Evolutionary conservation across 352 stramenopile genomes (phyloP), one percentile per base, ranked within the genome.

Genomic region (Globisporangium yorkense): DNA sequence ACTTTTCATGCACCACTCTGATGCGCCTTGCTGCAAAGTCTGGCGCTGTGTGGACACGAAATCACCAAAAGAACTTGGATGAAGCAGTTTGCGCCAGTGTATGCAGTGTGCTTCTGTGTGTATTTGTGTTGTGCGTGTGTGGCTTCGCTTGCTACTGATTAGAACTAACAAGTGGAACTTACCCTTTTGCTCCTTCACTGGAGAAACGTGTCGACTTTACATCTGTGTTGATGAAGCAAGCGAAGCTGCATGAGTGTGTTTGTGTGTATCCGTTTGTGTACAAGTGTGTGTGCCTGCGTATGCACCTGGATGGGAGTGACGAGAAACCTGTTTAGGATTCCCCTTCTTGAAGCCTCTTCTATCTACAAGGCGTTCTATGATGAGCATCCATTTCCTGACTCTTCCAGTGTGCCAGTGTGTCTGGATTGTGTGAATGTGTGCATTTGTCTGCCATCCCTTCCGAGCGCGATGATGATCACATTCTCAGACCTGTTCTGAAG

Each of bases 191-290:
- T 86, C 76, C 73, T 72, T 75, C 57, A 57, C 56, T 60, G 75
- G 77, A 80, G 70, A 86, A 91, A 73, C 55, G 31, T 93, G 83
- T 93, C 70, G 83, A 93, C 66, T 16, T 63, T 83, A 93, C 83
- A 93, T 83, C 83, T 93, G 83, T 93, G 83, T 93, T 93, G 88
- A 88, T 93, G 83, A 93, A 80, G 80, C 75, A 80, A 84, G 64
- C 54, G 41, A 64, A 27, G 20, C 39, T 62, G 51, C 55, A 4
- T 70, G 7, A 27, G 24, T 68, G 9, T 66, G 21, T 62, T 31
- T 76, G 46, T 67, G 33, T 45, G 40, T 63, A 56, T 15, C 54
- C 52, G 29, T 29, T 39, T 45, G 13, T 68, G 51, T 56, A 10
- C 67, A 21, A 15, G 7, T 49, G 56, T 41, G n/a, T 40, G 12